A percentile compares a stretch with the other conserved stretches of the same genome.
Conservation (phyloP, 306 rosid genomes). For the Medicago lupulina region DNA sequence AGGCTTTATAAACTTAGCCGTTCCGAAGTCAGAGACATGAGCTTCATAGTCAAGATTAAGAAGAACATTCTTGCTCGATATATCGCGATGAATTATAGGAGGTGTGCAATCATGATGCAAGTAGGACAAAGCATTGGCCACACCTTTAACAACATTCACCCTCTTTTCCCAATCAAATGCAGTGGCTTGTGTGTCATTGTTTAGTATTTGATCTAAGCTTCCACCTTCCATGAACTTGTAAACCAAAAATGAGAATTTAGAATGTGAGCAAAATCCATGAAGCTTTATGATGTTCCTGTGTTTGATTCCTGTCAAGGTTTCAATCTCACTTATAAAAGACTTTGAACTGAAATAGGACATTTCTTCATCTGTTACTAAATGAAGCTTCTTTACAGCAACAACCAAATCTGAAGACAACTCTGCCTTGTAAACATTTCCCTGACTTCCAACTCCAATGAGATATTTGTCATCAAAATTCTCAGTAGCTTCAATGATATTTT, state of each 20-base stretch:
- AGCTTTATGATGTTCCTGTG: constrained; percentile 49
- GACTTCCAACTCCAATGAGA: constrained; percentile 45
- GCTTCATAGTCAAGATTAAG: constrained; percentile 46
- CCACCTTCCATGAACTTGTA: constrained; percentile 50
- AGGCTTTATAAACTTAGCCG: constrained; percentile 41
- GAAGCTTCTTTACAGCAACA: constrained; percentile 51
- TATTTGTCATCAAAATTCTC: constrained; percentile 40
- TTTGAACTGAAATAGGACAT: constrained; percentile 24
- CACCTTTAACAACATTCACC: constrained; percentile 48
- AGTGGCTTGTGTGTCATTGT: constrained; percentile 26
- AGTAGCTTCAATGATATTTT: constrained; percentile 46
- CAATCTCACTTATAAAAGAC: constrained; percentile 44
- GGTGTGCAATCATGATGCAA: constrained; percentile 47
- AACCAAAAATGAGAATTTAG: constrained; percentile 42
- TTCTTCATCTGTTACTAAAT: constrained; percentile 24
- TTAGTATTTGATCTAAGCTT: constrained; percentile 41
- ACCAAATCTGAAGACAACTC: constrained; percentile 27
- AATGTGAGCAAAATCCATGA: constrained; percentile 44
- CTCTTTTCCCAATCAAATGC: constrained; percentile 48
- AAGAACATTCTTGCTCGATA: constrained; percentile 48
- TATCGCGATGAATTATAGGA: constrained; percentile 46
- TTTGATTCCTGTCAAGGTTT: constrained; percentile 40
- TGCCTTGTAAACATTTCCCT: constrained; percentile 47
- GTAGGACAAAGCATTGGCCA: constrained; percentile 49
- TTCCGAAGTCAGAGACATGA: constrained; percentile 48